Percentiles rank a stretch among this genome's conserved stretches.
Conservation (phyloP, 2,329 filamentous ascomycete genomes). For the Xylariales sp. region DNA sequence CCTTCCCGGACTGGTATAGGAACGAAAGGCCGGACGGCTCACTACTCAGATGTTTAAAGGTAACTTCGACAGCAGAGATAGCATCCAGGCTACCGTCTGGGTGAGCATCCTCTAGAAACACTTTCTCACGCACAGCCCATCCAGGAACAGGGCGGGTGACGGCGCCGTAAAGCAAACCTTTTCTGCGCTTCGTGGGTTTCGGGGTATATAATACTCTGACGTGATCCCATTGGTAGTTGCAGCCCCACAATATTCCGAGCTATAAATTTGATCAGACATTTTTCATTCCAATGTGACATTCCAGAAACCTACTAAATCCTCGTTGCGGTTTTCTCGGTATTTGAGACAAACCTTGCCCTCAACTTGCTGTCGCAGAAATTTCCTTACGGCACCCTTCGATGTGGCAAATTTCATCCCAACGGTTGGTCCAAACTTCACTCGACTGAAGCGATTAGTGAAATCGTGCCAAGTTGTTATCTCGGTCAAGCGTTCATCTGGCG, state of each 20-base stretch:
- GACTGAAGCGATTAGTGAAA: constrained; percentile 11
- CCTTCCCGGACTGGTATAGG: constrained; percentile 12
- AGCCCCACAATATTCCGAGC: constrained; percentile 16
- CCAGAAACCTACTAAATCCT: constrained; percentile 14
- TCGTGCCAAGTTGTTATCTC: constrained; percentile 17
- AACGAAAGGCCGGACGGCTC: constrained; percentile 14
- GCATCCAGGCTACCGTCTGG: constrained; percentile 10
- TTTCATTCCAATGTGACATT: too few species aligned
- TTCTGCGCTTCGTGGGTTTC: not conserved
- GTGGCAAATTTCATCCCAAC: constrained; percentile 12
- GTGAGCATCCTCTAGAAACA: constrained; percentile 12
- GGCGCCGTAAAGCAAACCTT: constrained; percentile 4
- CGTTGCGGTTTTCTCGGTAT: constrained; percentile 16
- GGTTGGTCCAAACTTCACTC: constrained; percentile 14
- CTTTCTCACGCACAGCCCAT: constrained; percentile 13
- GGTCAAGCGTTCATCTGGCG: constrained; percentile 11
- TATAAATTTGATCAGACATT: too few species aligned
- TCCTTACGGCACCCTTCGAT: constrained; percentile 10
- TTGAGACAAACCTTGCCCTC: constrained; percentile 12
- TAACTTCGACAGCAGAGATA: constrained; percentile 12
- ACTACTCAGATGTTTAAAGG: constrained; percentile 12
- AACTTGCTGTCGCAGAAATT: constrained; percentile 8
- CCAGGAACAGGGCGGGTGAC: not conserved
- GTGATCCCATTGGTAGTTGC: constrained; percentile 16
- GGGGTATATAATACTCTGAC: constrained; percentile 12